Evolutionary conservation across 2,329 filamentous ascomycete species (phyloP).

Genomic region (Colletotrichum spinosum): DNA sequence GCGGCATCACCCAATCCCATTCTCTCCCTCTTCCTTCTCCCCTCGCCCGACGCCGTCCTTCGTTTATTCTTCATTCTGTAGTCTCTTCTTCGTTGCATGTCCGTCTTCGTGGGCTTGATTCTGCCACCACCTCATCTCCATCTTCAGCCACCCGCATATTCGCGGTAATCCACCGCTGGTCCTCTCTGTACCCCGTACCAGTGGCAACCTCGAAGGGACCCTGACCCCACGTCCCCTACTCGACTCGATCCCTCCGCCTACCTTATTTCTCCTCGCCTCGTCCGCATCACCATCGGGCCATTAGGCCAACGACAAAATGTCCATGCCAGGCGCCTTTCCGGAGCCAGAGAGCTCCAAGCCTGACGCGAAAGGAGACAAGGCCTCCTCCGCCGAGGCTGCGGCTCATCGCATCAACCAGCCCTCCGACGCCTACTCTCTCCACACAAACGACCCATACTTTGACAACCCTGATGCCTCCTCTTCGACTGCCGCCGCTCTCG

Average conservation of each 20-base stretch:
- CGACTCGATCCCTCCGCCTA: no score
- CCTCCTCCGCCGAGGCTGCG: constrained; percentile 16
- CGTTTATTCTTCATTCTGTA: constrained; percentile 4
- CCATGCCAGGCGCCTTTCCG: constrained; percentile 39
- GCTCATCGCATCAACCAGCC: constrained; percentile 41
- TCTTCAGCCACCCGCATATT: constrained; percentile 2
- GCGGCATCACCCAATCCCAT: constrained; percentile 14
- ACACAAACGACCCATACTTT: constrained; percentile 45
- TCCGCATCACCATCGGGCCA: no score
- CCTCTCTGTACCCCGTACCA: constrained; percentile 3
- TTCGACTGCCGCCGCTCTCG: constrained; percentile 46
- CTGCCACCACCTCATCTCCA: background rate
- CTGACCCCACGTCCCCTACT: no score
- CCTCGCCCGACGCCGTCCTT: constrained; percentile 18
- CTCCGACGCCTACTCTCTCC: constrained; percentile 43
- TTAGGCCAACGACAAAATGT: constrained; percentile 27
- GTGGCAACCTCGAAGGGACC: no score
- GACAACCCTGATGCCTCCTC: constrained; percentile 52
- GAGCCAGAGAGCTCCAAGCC: constrained; percentile 29
- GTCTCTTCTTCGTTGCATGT: background rate
- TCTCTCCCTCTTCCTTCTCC: background rate
- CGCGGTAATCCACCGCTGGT: background rate
- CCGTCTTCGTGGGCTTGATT: background rate
- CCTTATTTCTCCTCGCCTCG: no score
- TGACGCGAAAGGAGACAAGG: constrained; percentile 22